Evolutionary conservation across 495 filamentous ascomycete genomes (phyloP).

Genomic region (Parathielavia hyrcaniae): DNA sequence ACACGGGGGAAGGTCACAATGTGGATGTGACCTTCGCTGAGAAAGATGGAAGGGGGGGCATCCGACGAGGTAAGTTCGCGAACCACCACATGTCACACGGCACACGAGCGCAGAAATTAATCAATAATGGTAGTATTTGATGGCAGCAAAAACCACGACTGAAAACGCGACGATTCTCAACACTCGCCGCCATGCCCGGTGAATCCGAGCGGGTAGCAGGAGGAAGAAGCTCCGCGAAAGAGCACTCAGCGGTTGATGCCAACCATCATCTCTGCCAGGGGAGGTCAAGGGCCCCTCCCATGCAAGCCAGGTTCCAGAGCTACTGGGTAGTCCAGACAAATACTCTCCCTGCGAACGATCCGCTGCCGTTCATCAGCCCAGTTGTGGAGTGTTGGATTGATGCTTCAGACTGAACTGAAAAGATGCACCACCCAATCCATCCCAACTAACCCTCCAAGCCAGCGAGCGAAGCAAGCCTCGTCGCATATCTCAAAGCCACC

Average conservation of each 20-base stretch:
- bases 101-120: neutral
- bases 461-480: neutral
- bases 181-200: neutral
- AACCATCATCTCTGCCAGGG: neutral
- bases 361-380: neutral
- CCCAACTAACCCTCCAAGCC: neutral
- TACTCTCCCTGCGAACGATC: neutral
- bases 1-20: neutral
- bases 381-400: neutral
- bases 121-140: constrained; percentile 13
- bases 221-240: neutral
- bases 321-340: neutral
- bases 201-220: neutral
- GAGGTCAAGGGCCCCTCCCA: neutral
- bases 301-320: neutral
- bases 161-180: neutral
- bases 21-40: too few relatives aligned
- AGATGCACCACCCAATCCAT: neutral
- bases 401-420: neutral
- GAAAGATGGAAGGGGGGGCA: neutral
- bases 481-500: neutral
- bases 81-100: neutral
- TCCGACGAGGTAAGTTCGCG: constrained; percentile 3
- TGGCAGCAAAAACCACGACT: constrained; percentile 17
- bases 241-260: constrained; percentile 3